A percentile compares a stretch with the other conserved stretches of the same genome.
Conservation (phyloP, 352 stramenopile genomes). For the Phytophthora brassicae region DNA sequence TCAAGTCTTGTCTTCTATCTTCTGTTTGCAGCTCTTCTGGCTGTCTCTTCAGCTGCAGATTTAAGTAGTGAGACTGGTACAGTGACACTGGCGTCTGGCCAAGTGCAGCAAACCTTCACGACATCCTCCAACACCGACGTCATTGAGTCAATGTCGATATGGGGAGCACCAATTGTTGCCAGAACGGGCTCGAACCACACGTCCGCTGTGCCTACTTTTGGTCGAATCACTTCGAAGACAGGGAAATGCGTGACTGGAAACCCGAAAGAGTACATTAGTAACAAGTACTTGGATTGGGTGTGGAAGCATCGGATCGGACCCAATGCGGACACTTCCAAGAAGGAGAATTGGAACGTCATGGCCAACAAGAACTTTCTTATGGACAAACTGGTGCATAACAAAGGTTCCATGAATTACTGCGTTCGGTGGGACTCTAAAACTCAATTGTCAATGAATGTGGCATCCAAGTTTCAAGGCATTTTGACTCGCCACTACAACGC, state of each 20-base stretch:
- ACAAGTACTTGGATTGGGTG: conserved; percentile 18
- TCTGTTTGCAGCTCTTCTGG: neutral
- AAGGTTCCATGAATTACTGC: conserved; percentile 29
- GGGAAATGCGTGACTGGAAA: conserved; percentile 14
- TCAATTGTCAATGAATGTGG: conserved; percentile 3
- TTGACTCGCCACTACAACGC: conserved; percentile 25
- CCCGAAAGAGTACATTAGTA: conserved; percentile 23
- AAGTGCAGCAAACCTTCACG: neutral
- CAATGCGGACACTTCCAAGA: neutral
- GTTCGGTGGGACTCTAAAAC: conserved; percentile 17
- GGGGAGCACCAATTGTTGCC: conserved; percentile 18
- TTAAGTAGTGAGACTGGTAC: neutral
- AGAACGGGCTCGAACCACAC: conserved; percentile 14
- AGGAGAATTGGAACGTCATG: conserved; percentile 25
- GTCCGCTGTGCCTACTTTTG: conserved; percentile 11
- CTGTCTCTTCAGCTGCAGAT: neutral
- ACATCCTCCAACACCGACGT: neutral
- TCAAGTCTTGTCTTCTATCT: neutral
- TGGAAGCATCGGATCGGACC: conserved; percentile 23
- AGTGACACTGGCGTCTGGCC: neutral
- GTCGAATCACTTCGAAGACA: conserved; percentile 16
- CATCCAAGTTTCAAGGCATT: conserved; percentile 13
- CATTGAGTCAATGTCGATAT: conserved; percentile 2
- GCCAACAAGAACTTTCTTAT: conserved; percentile 28
- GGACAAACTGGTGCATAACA: conserved; percentile 26